These are phyloP conservation scores for Russula olivacea DNA, from an alignment of 768 basidiomycete species.

Conservation along the genomic window DNA sequence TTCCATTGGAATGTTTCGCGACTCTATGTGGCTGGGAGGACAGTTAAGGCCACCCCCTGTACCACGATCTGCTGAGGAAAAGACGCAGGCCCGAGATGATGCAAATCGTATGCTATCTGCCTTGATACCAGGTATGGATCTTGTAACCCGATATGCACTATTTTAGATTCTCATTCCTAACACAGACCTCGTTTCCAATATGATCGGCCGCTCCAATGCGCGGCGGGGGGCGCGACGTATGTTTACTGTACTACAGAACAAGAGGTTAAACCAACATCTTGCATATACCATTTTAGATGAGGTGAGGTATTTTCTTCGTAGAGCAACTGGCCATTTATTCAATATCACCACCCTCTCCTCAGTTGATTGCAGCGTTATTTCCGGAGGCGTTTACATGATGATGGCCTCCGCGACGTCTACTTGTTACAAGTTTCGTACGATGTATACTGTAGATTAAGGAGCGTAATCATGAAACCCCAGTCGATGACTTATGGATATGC, in stretches of 20 bases:
- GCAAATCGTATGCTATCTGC: conserved; percentile 88
- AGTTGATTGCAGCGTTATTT: conserved; percentile 59
- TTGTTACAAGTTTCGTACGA: neutral
- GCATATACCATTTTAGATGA: conserved; percentile 86
- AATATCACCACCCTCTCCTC: neutral
- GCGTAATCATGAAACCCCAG: neutral
- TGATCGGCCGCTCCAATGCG: conserved; percentile 97
- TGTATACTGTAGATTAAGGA: neutral
- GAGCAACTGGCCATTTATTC: neutral
- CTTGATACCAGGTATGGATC: conserved; percentile 73
- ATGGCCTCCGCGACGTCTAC: too few relatives aligned
- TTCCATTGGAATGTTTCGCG: conserved; percentile 60
- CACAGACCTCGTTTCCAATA: conserved; percentile 88
- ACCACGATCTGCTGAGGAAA: conserved; percentile 78
- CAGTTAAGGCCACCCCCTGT: conserved; percentile 51
- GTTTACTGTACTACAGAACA: conserved; percentile 91
- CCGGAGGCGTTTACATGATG: conserved; percentile 39
- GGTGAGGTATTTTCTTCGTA: conserved; percentile 39
- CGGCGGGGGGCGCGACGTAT: conserved; percentile 87
- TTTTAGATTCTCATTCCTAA: neutral
- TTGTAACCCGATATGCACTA: neutral
- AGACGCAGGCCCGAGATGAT: conserved; percentile 70
- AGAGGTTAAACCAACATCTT: conserved; percentile 90
- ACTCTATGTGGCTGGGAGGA: conserved; percentile 84
- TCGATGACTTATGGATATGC: neutral